Conservation (phyloP, 768 basidiomycete species). For the Lentinula raphanica region DNA sequence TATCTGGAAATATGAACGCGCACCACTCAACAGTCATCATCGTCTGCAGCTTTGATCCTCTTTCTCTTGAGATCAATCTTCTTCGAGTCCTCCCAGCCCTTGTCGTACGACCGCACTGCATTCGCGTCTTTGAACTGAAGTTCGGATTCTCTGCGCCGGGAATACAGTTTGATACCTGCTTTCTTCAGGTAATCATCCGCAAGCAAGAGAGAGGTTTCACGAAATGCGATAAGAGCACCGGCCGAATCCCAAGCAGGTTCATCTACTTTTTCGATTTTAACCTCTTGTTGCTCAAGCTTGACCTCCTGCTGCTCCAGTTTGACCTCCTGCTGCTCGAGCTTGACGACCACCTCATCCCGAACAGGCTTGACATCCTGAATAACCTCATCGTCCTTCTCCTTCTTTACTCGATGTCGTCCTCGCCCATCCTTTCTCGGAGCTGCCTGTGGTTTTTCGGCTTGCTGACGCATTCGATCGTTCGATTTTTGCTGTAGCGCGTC, state of each 20-base stretch:
- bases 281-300: constrained; percentile 10
- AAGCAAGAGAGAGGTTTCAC: constrained; percentile 17
- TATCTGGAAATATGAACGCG: neutral
- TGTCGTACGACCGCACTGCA: constrained; percentile 20
- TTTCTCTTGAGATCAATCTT: constrained; percentile 22
- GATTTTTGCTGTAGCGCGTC: constrained; percentile 15
- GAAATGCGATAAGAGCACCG: constrained; percentile 18
- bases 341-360: neutral
- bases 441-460: neutral
- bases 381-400: neutral
- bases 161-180: constrained; percentile 15
- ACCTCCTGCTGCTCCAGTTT: neutral
- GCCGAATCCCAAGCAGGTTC: constrained; percentile 19
- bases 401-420: neutral
- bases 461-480: constrained; percentile 5
- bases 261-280: constrained; percentile 12
- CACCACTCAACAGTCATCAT: neutral
- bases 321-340: constrained; percentile 4
- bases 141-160: constrained; percentile 9
- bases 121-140: constrained; percentile 15
- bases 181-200: constrained; percentile 22
- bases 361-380: neutral
- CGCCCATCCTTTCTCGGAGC: neutral
- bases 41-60: constrained; percentile 15
- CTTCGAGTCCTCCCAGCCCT: constrained; percentile 24